phyloP scores from a whole-genome alignment of 2,329 filamentous ascomycete species.

The Intubia oerlemansii region DNA sequence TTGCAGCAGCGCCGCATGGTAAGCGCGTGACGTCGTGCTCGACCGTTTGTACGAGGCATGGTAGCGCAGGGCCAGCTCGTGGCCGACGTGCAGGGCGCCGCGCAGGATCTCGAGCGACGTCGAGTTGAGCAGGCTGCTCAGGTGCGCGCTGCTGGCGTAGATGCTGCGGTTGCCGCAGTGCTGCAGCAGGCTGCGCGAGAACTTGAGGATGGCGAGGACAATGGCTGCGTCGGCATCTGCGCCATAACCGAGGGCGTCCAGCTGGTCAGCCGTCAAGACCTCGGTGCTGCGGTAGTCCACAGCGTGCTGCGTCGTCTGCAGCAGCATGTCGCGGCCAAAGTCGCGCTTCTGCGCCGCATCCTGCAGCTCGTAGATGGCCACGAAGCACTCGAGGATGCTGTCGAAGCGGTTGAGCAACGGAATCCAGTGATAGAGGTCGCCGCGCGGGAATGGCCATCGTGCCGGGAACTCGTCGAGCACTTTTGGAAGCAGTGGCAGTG shows the following conservation, averaged over 20 bases:
- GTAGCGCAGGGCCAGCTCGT: slow-evolving; percentile 80
- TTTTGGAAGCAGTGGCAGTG: slow-evolving; percentile 56
- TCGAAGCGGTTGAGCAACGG: slow-evolving; percentile 86
- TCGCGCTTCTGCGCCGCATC: slow-evolving; percentile 61
- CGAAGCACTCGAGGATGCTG: slow-evolving; percentile 63
- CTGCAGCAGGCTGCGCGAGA: slow-evolving; percentile 73
- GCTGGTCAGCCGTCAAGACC: slow-evolving; percentile 4
- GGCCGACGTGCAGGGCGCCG: slow-evolving; percentile 56
- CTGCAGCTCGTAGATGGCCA: slow-evolving; percentile 56
- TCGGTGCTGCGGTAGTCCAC: slow-evolving; percentile 25
- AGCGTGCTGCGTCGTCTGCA: slow-evolving; percentile 28
- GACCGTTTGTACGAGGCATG: slow-evolving; percentile 70
- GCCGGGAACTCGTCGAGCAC: slow-evolving; percentile 64
- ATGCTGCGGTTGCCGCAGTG: slow-evolving; percentile 94
- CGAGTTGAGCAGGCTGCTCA: slow-evolving; percentile 77
- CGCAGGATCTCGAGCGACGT: slow-evolving; percentile 63
- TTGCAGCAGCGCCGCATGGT: slow-evolving; percentile 52
- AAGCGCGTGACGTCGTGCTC: slow-evolving; percentile 38
- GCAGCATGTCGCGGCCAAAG: slow-evolving; percentile 46
- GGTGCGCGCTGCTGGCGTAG: slow-evolving; percentile 77
- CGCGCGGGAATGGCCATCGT: slow-evolving; percentile 85
- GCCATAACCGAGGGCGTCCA: slow-evolving; percentile 40
- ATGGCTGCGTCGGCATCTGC: slow-evolving; percentile 62
- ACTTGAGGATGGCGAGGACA: slow-evolving; percentile 59
- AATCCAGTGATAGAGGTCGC: slow-evolving; percentile 97